Conservation (phyloP, 352 stramenopile species). For the Phytophthora pisi region DNA sequence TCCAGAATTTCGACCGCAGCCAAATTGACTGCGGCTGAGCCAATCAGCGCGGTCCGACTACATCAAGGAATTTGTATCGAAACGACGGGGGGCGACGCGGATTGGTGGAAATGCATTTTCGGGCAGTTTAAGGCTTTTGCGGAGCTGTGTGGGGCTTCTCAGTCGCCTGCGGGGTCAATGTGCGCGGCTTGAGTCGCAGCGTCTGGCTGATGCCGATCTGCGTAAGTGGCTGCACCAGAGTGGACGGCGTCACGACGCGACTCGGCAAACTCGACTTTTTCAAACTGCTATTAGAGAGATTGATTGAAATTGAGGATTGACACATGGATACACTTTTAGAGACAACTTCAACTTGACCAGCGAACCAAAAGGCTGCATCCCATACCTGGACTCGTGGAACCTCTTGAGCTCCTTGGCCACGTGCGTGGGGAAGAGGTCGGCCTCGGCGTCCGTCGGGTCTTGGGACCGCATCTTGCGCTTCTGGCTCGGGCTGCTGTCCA, state of each 20-base stretch:
- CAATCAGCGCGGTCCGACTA: not conserved
- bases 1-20: constrained; percentile 26
- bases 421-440: constrained; percentile 36
- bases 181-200: constrained; percentile 1
- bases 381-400: constrained; percentile 56
- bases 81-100: not conserved
- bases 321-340: constrained; percentile 16
- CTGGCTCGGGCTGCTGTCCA: constrained; percentile 67
- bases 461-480: constrained; percentile 73
- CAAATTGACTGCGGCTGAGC: too few relatives aligned
- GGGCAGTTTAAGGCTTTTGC: constrained; percentile 1
- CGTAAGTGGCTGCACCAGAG: constrained; percentile 60
- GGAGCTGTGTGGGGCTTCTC: constrained; percentile 6
- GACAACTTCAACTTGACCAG: constrained; percentile 18
- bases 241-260: constrained; percentile 54
- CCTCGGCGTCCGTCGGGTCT: constrained; percentile 41
- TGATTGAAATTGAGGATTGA: not conserved
- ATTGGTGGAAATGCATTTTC: constrained; percentile 10
- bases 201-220: constrained; percentile 56
- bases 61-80: not conserved
- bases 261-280: constrained; percentile 12
- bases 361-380: not conserved
- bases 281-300: not conserved
- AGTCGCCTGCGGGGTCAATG: not conserved
- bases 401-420: constrained; percentile 65